phyloP scores from a whole-genome alignment of 495 filamentous ascomycete species.

The Cladorrhinum samala region DNA sequence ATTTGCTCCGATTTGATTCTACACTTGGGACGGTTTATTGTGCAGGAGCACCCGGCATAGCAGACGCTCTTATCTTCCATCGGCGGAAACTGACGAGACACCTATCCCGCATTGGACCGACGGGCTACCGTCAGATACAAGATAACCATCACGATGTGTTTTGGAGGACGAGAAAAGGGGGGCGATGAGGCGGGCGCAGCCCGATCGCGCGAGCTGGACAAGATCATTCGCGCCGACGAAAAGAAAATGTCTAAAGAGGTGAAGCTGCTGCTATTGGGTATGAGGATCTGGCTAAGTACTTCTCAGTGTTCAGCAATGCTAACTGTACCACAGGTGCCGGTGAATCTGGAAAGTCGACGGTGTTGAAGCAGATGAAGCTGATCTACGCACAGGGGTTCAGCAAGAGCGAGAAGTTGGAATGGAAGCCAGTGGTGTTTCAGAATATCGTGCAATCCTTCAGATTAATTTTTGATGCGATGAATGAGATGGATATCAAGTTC shows the following conservation, averaged over 20 bases:
- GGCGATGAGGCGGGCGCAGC: slow-evolving; percentile 41
- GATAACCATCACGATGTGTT: too few relatives aligned
- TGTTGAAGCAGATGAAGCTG: slow-evolving; percentile 98
- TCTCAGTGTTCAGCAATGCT: not conserved
- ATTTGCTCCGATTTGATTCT: too few relatives aligned
- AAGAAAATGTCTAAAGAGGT: slow-evolving; percentile 73
- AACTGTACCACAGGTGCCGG: slow-evolving; percentile 64
- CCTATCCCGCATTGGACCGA: slow-evolving; percentile 8
- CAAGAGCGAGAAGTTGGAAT: slow-evolving; percentile 84
- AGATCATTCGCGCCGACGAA: slow-evolving; percentile 70
- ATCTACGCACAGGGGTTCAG: slow-evolving; percentile 93
- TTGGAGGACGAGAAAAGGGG: slow-evolving; percentile 48
- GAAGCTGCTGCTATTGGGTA: slow-evolving; percentile 78
- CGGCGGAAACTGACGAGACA: not conserved
- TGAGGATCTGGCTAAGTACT: slow-evolving; percentile 20
- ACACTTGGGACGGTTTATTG: too few relatives aligned
- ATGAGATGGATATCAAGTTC: slow-evolving; percentile 70
- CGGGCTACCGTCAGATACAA: too few relatives aligned
- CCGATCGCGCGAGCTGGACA: slow-evolving; percentile 65
- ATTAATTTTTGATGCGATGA: slow-evolving; percentile 89
- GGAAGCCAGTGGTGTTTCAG: slow-evolving; percentile 88
- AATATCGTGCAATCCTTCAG: slow-evolving; percentile 88
- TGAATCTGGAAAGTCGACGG: slow-evolving; percentile 96
- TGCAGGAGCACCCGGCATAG: too few relatives aligned
- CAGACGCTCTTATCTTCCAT: too few relatives aligned